Percentiles rank a stretch among this genome's conserved stretches.
These are phyloP conservation scores for Diaporthe sp. DNA, from an alignment of 2,329 filamentous ascomycete species.

Conservation along the genomic window DNA sequence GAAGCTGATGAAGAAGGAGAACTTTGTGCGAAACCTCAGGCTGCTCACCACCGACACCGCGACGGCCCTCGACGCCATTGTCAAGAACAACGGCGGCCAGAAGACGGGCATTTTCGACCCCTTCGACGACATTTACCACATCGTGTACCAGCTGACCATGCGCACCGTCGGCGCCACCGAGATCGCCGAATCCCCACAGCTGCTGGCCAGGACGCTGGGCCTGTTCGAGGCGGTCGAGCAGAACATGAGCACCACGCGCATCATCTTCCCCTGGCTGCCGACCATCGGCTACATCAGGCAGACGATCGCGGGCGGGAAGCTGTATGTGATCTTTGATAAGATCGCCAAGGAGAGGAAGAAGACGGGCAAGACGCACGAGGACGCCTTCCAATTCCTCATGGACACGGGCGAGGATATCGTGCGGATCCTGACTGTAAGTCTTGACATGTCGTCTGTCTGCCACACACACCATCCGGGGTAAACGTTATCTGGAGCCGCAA, in stretches of 20 bases:
- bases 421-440: constrained; percentile 57
- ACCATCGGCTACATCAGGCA: constrained; percentile 58
- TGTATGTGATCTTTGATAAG: constrained; percentile 63
- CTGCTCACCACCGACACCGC: constrained; percentile 59
- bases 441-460: not conserved
- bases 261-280: constrained; percentile 68
- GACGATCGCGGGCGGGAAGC: constrained; percentile 57
- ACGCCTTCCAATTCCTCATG: constrained; percentile 67
- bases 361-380: constrained; percentile 58
- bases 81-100: constrained; percentile 34
- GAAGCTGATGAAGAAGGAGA: constrained; percentile 54
- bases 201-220: constrained; percentile 58
- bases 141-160: constrained; percentile 71
- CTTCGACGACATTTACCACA: constrained; percentile 65
- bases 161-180: constrained; percentile 67
- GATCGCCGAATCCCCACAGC: constrained; percentile 60
- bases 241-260: constrained; percentile 55
- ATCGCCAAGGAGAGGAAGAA: constrained; percentile 61
- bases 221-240: constrained; percentile 63
- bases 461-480: not conserved
- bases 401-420: constrained; percentile 62
- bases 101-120: constrained; percentile 60
- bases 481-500: not conserved
- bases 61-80: constrained; percentile 48
- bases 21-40: constrained; percentile 55